Percentiles rank a stretch among this genome's conserved stretches.
Conservation (phyloP, 2,329 filamentous ascomycete species). For the Rhinocladiella similis region DNA sequence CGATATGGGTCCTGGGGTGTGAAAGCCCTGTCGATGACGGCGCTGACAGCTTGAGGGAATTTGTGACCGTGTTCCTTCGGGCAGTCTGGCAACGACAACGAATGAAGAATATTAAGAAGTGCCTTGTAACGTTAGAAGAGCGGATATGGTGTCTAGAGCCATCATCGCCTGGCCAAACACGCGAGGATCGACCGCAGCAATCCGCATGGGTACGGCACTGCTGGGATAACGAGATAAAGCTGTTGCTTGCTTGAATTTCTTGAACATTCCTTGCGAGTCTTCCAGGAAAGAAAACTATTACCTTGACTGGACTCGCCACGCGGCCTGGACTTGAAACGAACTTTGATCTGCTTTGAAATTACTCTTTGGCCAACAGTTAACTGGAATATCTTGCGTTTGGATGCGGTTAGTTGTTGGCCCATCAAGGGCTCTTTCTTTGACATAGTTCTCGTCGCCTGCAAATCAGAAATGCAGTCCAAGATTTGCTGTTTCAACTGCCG, state of each 20-base stretch:
- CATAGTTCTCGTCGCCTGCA: no score
- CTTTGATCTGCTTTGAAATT: no score
- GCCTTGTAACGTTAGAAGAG: background rate
- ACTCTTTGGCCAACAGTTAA: no score
- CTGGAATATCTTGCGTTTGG: no score
- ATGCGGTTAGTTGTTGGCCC: no score
- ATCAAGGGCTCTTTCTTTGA: no score
- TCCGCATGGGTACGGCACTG: background rate
- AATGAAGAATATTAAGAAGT: background rate
- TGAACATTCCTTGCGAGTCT: no score
- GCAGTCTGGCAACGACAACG: background rate
- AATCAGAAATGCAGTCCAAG: no score
- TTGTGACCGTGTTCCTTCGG: background rate
- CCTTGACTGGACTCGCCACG: no score
- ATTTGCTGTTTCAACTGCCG: no score
- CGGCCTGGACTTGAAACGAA: no score
- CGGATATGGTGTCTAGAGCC: background rate
- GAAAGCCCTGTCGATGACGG: constrained; percentile 15
- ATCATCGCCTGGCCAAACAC: background rate
- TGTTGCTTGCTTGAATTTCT: background rate
- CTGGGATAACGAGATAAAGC: background rate
- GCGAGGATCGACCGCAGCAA: background rate
- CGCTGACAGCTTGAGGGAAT: constrained; percentile 27
- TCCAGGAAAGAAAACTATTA: no score
- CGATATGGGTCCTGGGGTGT: background rate